Evolutionary conservation across 805 yeast species (phyloP), one percentile per base, ranked within the genome.

Genomic region (Candida ovalis): DNA sequence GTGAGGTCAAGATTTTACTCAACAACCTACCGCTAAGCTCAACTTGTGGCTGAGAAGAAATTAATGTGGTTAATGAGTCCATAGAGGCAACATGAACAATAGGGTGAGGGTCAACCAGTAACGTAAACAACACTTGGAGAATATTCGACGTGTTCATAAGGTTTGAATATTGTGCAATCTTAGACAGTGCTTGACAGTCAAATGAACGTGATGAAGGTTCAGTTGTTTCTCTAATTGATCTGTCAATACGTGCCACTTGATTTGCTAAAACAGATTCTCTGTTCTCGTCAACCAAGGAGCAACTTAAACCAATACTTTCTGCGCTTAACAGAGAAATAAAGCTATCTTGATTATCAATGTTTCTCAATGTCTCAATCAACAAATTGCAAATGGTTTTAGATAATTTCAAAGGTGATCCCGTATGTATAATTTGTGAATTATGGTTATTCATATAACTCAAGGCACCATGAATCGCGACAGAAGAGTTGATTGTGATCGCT

Each of bases 41-140:
- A 17, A 61, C 49, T 52, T 66, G 65, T 1, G 63, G 51, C 43
- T 83, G 81, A 30, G 76, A 78, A 35, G 79, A 81, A 27, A 90
- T 69, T 12, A 86, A 63, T 1, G 76, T 67, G 2, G 77, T 65
- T 39, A 86, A 61, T 0, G 94, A 77, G 42, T 76, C 77, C 55
- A 90, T 62, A 0, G 92, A 74, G 75, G 90, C 84, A 46, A 79
- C 75, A 61, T 88, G 91, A 17, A 94, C 90, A 1, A 80, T 69
- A 0, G 97, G 96, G 61, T 91, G 92, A 0, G 96, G 91, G 64
- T 92, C 98, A 19, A 69, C 69, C 3, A 83, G 63, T 25, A 92
- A 71, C 15, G 86, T 82, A 35, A 75, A 64, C 2, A 82, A 59
- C 4, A 88, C 80, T 32, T 81, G 81, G 48, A 76, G 71, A 3